Evolutionary conservation across 2,329 filamentous ascomycete genomes (phyloP).

Genomic region (Fusarium fracticaudum): DNA sequence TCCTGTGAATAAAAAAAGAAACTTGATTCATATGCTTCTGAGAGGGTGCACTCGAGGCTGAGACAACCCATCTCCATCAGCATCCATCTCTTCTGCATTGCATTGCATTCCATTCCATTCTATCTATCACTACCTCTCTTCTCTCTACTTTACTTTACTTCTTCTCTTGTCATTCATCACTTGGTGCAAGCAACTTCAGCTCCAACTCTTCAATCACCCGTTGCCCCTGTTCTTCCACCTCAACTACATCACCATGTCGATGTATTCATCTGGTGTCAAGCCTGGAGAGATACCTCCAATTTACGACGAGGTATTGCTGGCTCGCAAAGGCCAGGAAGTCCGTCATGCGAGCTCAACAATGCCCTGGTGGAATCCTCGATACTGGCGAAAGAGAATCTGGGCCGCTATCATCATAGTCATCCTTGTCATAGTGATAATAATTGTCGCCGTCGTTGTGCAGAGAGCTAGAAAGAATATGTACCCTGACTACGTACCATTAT

Average conservation of each 20-base stretch:
- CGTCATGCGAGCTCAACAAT: slow-evolving; percentile 39
- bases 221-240: neutral
- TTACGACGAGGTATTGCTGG: slow-evolving; percentile 45
- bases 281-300: slow-evolving; percentile 38
- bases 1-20: slow-evolving; percentile 25
- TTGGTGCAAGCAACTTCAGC: neutral
- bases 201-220: neutral
- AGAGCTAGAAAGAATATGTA: slow-evolving; percentile 54
- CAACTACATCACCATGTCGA: slow-evolving; percentile 12
- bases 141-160: neutral
- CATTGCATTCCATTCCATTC: neutral
- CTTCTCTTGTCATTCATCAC: neutral
- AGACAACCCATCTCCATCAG: slow-evolving; percentile 10
- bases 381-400: slow-evolving; percentile 65
- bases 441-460: slow-evolving; percentile 57
- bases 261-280: slow-evolving; percentile 21
- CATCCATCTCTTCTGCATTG: neutral
- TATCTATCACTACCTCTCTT: neutral
- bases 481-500: slow-evolving; percentile 58
- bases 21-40: neutral
- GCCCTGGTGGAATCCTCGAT: slow-evolving; percentile 58
- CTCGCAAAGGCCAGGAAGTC: slow-evolving; percentile 27
- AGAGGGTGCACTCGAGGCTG: neutral
- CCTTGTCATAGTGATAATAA: slow-evolving; percentile 58
- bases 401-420: slow-evolving; percentile 51